Conservation (phyloP, 2,329 filamentous ascomycete species). For the Fusarium xyrophilum region DNA sequence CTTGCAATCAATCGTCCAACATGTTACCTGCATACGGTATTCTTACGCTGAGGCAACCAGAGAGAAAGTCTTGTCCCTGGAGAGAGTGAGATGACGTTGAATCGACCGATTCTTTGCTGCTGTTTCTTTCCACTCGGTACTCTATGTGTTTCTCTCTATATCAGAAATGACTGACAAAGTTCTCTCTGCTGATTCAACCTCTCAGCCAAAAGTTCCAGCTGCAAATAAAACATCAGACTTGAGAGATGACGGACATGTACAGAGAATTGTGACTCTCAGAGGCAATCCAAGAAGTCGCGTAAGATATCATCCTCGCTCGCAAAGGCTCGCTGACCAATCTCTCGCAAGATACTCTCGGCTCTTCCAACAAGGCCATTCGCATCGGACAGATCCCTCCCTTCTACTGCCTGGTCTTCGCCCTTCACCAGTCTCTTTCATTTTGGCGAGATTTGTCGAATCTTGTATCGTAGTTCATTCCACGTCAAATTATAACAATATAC, state of each 20-base stretch:
- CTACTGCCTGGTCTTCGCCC: background rate
- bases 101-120: fast-evolving
- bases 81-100: background rate
- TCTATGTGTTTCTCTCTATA: background rate
- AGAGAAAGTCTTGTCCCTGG: background rate
- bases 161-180: background rate
- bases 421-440: background rate
- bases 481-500: background rate
- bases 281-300: background rate
- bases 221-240: too few relatives aligned
- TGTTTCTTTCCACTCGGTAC: fast-evolving
- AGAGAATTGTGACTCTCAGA: too few relatives aligned
- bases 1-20: background rate
- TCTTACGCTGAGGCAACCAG: background rate
- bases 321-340: background rate
- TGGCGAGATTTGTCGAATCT: background rate
- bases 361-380: background rate
- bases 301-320: background rate
- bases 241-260: too few relatives aligned
- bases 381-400: background rate
- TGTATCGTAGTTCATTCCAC: background rate
- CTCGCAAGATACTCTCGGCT: background rate
- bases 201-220: too few relatives aligned
- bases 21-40: background rate
- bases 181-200: too few relatives aligned